Percentiles rank a stretch among this genome's conserved stretches.
These are phyloP conservation scores for Radiomyces spectabilis DNA, from an alignment of 192 early-diverging fungal species.

Conservation along the genomic window DNA sequence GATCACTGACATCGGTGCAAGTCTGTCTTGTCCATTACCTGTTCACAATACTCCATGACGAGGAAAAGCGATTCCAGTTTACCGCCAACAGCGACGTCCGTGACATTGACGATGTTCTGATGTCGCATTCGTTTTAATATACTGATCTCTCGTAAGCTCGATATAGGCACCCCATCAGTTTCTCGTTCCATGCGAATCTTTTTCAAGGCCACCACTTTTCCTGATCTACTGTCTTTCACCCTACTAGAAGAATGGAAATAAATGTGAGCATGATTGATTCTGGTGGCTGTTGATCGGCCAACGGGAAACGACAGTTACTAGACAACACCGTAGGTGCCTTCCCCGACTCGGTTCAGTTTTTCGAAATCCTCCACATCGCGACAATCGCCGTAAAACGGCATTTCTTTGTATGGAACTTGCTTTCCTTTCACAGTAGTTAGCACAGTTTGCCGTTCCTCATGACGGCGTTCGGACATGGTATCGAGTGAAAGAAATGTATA, in stretches of 20 bases:
- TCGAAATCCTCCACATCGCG: slow-evolving; percentile 82
- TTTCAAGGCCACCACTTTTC: slow-evolving; percentile 39
- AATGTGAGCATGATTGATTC: too few relatives aligned
- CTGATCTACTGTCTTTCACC: slow-evolving; percentile 46
- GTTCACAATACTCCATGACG: slow-evolving; percentile 88
- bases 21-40: slow-evolving; percentile 48
- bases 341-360: slow-evolving; percentile 83
- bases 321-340: slow-evolving; percentile 91
- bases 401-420: slow-evolving; percentile 9
- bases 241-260: slow-evolving; percentile 21
- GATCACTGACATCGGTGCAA: too few relatives aligned
- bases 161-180: slow-evolving; percentile 59
- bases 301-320: too few relatives aligned
- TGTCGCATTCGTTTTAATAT: slow-evolving; percentile 61
- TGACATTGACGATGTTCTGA: slow-evolving; percentile 63
- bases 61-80: slow-evolving; percentile 70
- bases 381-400: slow-evolving; percentile 57
- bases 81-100: slow-evolving; percentile 62
- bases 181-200: slow-evolving; percentile 50
- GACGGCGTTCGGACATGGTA: background rate
- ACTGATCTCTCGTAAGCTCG: slow-evolving; percentile 70
- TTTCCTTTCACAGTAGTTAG: background rate
- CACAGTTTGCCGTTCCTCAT: background rate
- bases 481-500: background rate
- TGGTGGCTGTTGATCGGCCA: too few relatives aligned